Conservation (phyloP, 2,329 filamentous ascomycete genomes). For the Trichoderma lentiforme region DNA sequence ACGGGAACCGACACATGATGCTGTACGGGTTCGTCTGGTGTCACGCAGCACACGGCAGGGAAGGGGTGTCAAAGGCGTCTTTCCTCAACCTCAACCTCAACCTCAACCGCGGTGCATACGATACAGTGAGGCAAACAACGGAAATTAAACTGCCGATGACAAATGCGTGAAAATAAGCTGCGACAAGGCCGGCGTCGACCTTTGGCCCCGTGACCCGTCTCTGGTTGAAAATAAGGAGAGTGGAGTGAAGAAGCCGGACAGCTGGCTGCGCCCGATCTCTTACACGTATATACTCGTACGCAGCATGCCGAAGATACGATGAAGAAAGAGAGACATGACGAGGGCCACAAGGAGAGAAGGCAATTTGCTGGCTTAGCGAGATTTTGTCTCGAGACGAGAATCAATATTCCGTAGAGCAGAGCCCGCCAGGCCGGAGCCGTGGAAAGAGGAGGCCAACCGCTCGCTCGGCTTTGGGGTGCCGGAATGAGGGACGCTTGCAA, state of each 20-base stretch:
- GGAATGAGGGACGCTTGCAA: conserved; percentile 6
- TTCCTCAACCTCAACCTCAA: not conserved
- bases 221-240: not conserved
- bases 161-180: not conserved
- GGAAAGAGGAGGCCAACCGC: not conserved
- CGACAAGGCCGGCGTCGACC: not conserved
- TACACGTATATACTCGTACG: not conserved
- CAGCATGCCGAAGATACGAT: not conserved
- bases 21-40: not conserved
- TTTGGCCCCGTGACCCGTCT: not conserved
- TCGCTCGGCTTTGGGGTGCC: conserved; percentile 6
- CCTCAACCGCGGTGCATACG: not conserved
- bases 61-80: not conserved
- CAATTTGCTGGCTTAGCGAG: not conserved
- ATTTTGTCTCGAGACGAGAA: not conserved
- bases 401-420: not conserved
- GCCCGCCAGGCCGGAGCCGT: conserved; percentile 9
- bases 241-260: not conserved
- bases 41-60: not conserved
- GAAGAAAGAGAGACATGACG: not conserved
- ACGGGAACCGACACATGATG: not conserved
- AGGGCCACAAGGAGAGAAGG: not conserved
- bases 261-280: not conserved
- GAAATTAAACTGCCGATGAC: not conserved
- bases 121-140: not conserved